Percentiles rank a stretch among this genome's conserved stretches.
Evolutionary conservation across 768 basidiomycete species (phyloP).

Genomic region (Mrakia hoshinonis): DNA sequence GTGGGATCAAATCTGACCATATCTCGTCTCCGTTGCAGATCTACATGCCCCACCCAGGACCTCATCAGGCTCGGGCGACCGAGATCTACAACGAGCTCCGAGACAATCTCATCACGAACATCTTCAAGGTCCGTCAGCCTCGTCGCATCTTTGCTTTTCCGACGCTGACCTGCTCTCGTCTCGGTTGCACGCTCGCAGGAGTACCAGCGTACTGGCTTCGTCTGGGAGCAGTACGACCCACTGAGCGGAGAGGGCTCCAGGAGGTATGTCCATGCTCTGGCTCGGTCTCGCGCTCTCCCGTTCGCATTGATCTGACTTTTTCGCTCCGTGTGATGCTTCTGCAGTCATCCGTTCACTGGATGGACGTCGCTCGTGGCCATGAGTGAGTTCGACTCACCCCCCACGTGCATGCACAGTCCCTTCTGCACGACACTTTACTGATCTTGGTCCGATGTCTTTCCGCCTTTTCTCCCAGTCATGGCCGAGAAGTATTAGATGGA

Average conservation of each 20-base stretch:
- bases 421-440: neutral
- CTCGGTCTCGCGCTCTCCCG: neutral
- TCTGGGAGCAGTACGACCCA: slow-evolving; percentile 95
- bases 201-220: slow-evolving; percentile 83
- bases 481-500: slow-evolving; percentile 55
- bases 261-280: slow-evolving; percentile 65
- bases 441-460: neutral
- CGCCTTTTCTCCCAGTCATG: slow-evolving; percentile 46
- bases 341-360: slow-evolving; percentile 89
- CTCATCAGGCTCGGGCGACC: slow-evolving; percentile 63
- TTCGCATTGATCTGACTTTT: neutral
- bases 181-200: slow-evolving; percentile 49
- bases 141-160: neutral
- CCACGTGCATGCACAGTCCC: neutral
- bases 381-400: slow-evolving; percentile 52
- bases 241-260: slow-evolving; percentile 70
- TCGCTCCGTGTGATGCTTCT: neutral
- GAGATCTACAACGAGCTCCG: slow-evolving; percentile 73
- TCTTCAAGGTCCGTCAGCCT: slow-evolving; percentile 50
- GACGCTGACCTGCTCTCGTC: neutral
- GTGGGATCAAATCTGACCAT: neutral
- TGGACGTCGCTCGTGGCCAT: slow-evolving; percentile 86
- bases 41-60: slow-evolving; percentile 71
- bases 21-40: slow-evolving; percentile 46
- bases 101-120: slow-evolving; percentile 74